Evolutionary conservation across 2,329 filamentous ascomycete species (phyloP).

Genomic region (Hymenotorrendiella dingleyae): DNA sequence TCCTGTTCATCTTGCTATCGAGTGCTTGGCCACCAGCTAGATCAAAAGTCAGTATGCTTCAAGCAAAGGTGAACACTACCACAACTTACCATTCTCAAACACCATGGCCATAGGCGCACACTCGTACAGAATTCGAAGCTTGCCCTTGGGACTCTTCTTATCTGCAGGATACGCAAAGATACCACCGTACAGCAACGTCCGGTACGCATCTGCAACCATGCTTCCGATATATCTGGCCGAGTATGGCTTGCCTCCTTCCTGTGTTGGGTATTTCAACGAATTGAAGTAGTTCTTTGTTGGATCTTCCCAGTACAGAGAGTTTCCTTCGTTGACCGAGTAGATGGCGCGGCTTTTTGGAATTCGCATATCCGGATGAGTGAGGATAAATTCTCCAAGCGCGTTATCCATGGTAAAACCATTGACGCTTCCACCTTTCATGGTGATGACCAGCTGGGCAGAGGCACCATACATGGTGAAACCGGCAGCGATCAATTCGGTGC

Average conservation of each 20-base stretch:
- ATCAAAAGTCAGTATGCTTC: conserved; percentile 19
- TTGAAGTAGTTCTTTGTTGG: conserved; percentile 83
- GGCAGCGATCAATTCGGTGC: conserved; percentile 83
- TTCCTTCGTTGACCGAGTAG: conserved; percentile 98
- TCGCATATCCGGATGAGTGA: conserved; percentile 91
- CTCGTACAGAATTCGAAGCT: conserved; percentile 94
- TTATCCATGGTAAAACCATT: conserved; percentile 98
- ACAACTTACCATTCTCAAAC: conserved; percentile 93
- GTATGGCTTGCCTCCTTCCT: conserved; percentile 75
- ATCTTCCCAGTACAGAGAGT: conserved; percentile 93
- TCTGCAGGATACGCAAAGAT: conserved; percentile 97
- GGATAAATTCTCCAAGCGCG: conserved; percentile 95
- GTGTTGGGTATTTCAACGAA: conserved; percentile 73
- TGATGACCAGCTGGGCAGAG: conserved; percentile 91
- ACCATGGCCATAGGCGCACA: conserved; percentile 99
- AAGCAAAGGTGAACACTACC: no score
- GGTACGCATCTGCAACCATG: conserved; percentile 98
- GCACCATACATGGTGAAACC: conserved; percentile 99
- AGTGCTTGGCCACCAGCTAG: conserved; percentile 86
- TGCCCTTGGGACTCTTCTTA: conserved; percentile 97
- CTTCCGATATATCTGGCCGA: conserved; percentile 91
- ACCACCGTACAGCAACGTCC: conserved; percentile 89
- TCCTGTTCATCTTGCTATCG: conserved; percentile 83
- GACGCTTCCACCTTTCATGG: conserved; percentile 86
- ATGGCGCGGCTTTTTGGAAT: conserved; percentile 77